phyloP scores from a whole-genome alignment of 192 early-diverging fungal species.

The Entomortierella parvispora region DNA sequence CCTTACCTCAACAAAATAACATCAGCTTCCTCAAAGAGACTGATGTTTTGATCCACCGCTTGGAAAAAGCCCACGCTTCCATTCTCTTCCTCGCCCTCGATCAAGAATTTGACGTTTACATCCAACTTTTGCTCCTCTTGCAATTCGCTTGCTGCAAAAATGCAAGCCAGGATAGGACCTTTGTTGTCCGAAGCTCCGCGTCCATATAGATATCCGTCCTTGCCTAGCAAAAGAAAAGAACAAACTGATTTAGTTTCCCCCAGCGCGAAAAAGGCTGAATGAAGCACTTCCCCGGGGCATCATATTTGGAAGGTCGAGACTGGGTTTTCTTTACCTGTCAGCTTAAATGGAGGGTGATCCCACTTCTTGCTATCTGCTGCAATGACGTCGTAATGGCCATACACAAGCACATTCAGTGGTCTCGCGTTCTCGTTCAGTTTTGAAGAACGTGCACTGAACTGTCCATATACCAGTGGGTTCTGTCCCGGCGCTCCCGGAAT shows the following conservation, averaged over 20 bases:
- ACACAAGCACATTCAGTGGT: conserved; percentile 66
- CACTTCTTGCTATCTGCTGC: conserved; percentile 73
- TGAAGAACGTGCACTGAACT: conserved; percentile 34
- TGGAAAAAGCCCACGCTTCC: conserved; percentile 76
- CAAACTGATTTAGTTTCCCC: neutral
- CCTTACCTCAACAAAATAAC: conserved; percentile 63
- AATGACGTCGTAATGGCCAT: conserved; percentile 89
- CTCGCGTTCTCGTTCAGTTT: conserved; percentile 1
- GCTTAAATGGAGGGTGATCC: conserved; percentile 71
- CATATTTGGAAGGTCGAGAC: too few relatives aligned
- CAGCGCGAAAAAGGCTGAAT: too few relatives aligned
- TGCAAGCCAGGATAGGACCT: conserved; percentile 77
- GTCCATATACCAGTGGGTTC: conserved; percentile 78
- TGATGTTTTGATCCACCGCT: conserved; percentile 64
- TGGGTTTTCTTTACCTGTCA: conserved; percentile 59
- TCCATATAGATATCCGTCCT: conserved; percentile 80
- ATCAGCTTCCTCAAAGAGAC: conserved; percentile 61
- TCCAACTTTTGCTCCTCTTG: conserved; percentile 64
- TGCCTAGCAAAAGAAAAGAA: conserved; percentile 35
- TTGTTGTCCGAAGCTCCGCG: conserved; percentile 87
- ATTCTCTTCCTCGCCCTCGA: conserved; percentile 85
- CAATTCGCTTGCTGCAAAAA: conserved; percentile 78
- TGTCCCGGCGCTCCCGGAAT: conserved; percentile 67
- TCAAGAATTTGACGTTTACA: conserved; percentile 76
- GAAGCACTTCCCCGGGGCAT: too few relatives aligned